Evolutionary conservation across 148 eudicot genomes (phyloP).

Genomic region (Selenicereus undatus): DNA sequence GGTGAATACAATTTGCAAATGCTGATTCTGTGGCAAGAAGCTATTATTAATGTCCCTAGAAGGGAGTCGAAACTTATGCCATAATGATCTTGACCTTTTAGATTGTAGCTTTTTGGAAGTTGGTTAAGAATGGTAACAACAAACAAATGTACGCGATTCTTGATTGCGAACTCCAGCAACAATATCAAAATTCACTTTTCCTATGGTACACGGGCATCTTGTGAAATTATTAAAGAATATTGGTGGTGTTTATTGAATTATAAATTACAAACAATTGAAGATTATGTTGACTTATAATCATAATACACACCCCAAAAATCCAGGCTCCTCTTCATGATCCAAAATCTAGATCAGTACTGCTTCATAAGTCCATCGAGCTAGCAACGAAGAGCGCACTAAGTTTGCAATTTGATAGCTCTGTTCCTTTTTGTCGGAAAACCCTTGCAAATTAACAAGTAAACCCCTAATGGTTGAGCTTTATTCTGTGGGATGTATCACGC

Average conservation of each 20-base stretch:
- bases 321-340: too few species aligned
- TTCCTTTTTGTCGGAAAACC: too few species aligned
- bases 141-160: background rate
- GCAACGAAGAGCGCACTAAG: background rate
- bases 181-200: background rate
- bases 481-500: background rate
- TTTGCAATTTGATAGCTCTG: background rate
- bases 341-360: too few species aligned
- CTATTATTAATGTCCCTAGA: background rate
- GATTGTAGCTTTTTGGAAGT: background rate
- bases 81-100: background rate
- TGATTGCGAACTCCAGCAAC: background rate
- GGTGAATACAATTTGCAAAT: background rate
- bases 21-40: constrained; percentile 3
- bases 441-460: too few species aligned
- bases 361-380: background rate
- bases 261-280: background rate
- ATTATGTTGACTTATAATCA: background rate
- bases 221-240: background rate
- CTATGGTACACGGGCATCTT: background rate
- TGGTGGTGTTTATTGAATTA: background rate
- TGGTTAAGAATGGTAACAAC: background rate
- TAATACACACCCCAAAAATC: background rate
- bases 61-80: background rate
- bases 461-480: too few species aligned